These are phyloP conservation scores for Trichoderma sp. DNA, from an alignment of 2,329 filamentous ascomycete genomes.

Conservation along the genomic window DNA sequence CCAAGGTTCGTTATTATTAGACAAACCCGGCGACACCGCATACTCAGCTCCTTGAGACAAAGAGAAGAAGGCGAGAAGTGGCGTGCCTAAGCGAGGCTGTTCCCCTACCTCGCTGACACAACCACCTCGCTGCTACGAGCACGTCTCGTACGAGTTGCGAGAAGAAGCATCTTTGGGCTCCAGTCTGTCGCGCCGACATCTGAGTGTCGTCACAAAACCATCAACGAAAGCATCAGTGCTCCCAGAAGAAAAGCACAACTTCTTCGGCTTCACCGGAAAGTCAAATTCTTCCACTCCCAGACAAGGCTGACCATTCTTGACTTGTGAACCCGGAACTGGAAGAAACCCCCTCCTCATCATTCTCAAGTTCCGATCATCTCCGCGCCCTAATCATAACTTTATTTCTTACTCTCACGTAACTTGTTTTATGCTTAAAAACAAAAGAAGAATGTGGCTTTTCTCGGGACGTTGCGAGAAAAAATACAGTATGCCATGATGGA, in stretches of 20 bases:
- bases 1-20: too few relatives aligned
- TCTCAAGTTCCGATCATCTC: neutral
- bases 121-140: too few relatives aligned
- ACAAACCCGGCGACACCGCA: neutral
- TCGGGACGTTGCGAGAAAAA: neutral
- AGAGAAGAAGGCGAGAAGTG: neutral
- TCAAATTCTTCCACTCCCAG: neutral
- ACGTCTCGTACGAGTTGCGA: too few relatives aligned
- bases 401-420: conserved; percentile 16
- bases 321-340: too few relatives aligned
- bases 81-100: neutral
- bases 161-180: too few relatives aligned
- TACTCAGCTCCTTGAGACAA: neutral
- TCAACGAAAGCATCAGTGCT: too few relatives aligned
- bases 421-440: neutral
- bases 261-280: conserved; percentile 7
- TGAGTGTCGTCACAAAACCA: neutral
- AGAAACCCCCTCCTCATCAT: neutral
- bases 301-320: neutral
- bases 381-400: conserved; percentile 15
- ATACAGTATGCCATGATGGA: too few relatives aligned
- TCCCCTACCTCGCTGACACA: too few relatives aligned
- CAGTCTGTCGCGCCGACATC: too few relatives aligned
- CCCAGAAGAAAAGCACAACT: neutral
- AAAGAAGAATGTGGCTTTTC: too few relatives aligned